Conservation (phyloP, 208 protist genomes). For the Leishmania tarentolae region DNA sequence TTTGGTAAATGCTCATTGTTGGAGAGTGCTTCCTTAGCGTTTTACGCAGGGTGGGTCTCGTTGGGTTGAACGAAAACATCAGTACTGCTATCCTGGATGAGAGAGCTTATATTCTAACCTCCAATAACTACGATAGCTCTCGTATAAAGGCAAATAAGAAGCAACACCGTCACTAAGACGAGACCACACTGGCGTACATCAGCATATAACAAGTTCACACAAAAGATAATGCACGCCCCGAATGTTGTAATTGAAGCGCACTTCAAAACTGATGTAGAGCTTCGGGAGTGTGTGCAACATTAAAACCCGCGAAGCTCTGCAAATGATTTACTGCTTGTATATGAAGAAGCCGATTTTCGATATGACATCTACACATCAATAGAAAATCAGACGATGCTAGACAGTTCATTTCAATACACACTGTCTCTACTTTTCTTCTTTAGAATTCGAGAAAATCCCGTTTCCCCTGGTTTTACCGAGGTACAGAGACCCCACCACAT, state of each 20-base stretch:
- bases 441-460: neutral
- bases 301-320: neutral
- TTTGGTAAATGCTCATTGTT: conserved; percentile 51
- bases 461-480: neutral
- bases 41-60: conserved; percentile 24
- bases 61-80: conserved; percentile 28
- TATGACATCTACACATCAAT: too few relatives aligned
- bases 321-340: neutral
- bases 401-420: neutral
- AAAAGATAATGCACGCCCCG: neutral
- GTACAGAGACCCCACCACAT: neutral
- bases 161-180: conserved; percentile 38
- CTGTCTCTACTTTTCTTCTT: neutral
- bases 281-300: neutral
- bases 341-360: neutral
- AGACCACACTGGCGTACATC: conserved; percentile 37
- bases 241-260: neutral
- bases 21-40: conserved; percentile 46
- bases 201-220: neutral
- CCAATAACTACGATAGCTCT: conserved; percentile 41
- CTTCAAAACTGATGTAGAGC: neutral
- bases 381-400: neutral
- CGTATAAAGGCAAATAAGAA: conserved; percentile 42
- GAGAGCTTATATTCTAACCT: conserved; percentile 31
- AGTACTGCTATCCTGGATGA: conserved; percentile 43